Base-by-base conservation (phyloP, 2,329 filamentous ascomycete species). In the Paramyrothecium roridum region DNA sequence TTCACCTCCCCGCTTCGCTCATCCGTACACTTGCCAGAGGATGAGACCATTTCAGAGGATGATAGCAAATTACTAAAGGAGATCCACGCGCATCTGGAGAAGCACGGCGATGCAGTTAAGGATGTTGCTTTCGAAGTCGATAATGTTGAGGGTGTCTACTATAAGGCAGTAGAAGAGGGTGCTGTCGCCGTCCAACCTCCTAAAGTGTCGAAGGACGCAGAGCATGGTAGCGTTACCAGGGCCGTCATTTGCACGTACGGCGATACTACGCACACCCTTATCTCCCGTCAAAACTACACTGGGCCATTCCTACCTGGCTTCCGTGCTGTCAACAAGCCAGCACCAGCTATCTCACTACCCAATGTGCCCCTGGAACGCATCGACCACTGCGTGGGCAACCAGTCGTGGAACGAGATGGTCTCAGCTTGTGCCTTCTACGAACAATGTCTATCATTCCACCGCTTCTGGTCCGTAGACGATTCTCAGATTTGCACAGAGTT, bases 391-490 rank as follows among this genome's bases (percentile, higher is more conserved):
- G 93, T 98, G 64, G 93, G 93, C 62, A 97, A 98, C 79, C 93
- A 97, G 78, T 89, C 91, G 73, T 97, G 93, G 93, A 81, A 92
- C 73, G 87, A 93, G 72, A 96, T 98, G 85, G 78, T 79, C 57
- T 78, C 78, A 13, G 84, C 83, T 37, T 86, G 83, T 68, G 79
- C 75, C 55, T 86, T 90, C 73, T 98, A 97, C 78, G 93, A 97
- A 77, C 84, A 87, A 59, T 90, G 88, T 59, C 88, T 97, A 26
- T 89, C 88, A 54, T 97, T 97, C 83, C 92, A 96, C 78, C 90
- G 93, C 62, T 97, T 97, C 86, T 97, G 93, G 93, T 91, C 87
- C 54, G 93, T 97, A 56, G 93, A 97, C 72, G 93, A 97, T 79
- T 89, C 85, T 63, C 86, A 96, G 70, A 96, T 97, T 75, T 91